These are phyloP conservation scores for Lachnellula arida DNA, from an alignment of 2,329 filamentous ascomycete species.

Conservation along the genomic window DNA sequence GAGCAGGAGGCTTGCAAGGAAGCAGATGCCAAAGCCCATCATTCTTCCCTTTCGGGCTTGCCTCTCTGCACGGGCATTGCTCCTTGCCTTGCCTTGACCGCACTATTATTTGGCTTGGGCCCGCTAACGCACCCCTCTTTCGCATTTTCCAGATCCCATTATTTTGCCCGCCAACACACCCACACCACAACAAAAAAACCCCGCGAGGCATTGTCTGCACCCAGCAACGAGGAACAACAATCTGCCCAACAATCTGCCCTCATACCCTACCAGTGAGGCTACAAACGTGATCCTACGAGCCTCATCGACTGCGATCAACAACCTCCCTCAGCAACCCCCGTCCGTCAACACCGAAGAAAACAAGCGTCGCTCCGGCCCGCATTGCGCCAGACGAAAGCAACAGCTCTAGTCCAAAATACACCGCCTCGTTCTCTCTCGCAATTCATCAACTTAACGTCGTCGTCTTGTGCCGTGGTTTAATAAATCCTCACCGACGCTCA, in stretches of 20 bases:
- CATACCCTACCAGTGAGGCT: not conserved
- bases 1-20: not conserved
- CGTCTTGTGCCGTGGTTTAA: not conserved
- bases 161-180: not conserved
- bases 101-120: not conserved
- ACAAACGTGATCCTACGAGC: not conserved
- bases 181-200: not conserved
- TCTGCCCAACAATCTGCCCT: not conserved
- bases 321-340: not conserved
- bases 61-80: not conserved
- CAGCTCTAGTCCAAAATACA: not conserved
- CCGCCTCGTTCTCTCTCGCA: not conserved
- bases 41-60: not conserved
- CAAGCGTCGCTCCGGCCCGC: not conserved
- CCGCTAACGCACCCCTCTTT: slow-evolving; percentile 3
- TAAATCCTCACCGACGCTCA: not conserved
- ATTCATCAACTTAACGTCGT: not conserved
- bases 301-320: not conserved
- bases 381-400: not conserved
- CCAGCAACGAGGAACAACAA: not conserved
- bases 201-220: not conserved
- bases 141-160: not conserved
- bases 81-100: not conserved
- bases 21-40: not conserved
- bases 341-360: not conserved